These are phyloP conservation scores for Aphanomyces astaci DNA, from an alignment of 352 stramenopile genomes.

Conservation along the genomic window DNA sequence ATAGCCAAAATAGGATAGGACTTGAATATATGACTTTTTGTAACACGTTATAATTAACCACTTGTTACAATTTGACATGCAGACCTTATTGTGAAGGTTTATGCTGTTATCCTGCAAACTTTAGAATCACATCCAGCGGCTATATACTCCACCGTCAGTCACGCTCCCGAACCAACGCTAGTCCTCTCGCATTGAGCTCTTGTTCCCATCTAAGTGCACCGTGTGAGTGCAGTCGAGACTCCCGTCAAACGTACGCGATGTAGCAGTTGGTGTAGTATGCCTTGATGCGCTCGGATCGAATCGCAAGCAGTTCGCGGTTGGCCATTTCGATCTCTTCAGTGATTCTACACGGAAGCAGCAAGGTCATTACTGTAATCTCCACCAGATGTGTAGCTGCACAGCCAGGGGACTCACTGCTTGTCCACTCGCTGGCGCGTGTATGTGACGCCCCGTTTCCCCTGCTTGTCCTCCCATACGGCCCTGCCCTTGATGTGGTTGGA, in stretches of 20 bases:
- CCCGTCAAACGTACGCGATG: slow-evolving; percentile 41
- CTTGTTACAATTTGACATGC: no score
- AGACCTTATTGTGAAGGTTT: background rate
- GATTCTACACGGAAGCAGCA: slow-evolving; percentile 29
- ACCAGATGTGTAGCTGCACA: no score
- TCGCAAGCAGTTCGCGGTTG: slow-evolving; percentile 60
- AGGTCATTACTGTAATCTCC: no score
- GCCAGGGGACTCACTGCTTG: slow-evolving; percentile 36
- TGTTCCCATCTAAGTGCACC: slow-evolving; percentile 44
- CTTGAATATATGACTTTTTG: no score
- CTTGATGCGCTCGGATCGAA: slow-evolving; percentile 54
- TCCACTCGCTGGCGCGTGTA: slow-evolving; percentile 44
- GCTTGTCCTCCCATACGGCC: slow-evolving; percentile 68
- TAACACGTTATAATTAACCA: no score
- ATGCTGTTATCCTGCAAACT: no score
- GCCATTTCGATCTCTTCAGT: slow-evolving; percentile 66
- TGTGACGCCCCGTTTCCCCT: slow-evolving; percentile 47
- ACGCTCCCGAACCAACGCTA: slow-evolving; percentile 59
- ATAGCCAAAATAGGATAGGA: background rate
- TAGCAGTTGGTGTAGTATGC: slow-evolving; percentile 75
- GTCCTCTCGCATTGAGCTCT: slow-evolving; percentile 51
- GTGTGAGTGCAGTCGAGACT: background rate
- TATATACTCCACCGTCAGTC: slow-evolving; percentile 31
- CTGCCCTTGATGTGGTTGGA: slow-evolving; percentile 46
- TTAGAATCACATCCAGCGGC: no score